Evolutionary conservation across 352 stramenopile genomes (phyloP).

Genomic region (Peronospora belbahrii): DNA sequence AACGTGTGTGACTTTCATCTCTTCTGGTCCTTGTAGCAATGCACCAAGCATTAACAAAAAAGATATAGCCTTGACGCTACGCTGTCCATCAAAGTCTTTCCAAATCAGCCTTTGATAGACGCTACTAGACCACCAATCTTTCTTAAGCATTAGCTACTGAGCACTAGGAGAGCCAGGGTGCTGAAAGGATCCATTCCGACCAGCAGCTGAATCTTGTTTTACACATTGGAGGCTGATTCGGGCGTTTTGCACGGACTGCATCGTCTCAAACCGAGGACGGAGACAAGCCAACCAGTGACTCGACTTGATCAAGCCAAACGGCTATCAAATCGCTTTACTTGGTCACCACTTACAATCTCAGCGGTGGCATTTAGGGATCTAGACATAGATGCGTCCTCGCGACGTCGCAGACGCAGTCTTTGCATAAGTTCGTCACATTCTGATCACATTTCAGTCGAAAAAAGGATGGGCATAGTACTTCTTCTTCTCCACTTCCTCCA

Average conservation of each 20-base stretch:
- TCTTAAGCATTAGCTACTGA: too few species aligned
- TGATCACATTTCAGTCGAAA: constrained; percentile 9
- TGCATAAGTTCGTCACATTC: constrained; percentile 9
- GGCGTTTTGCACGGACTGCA: not conserved
- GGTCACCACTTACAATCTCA: constrained; percentile 1
- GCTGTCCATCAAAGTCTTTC: too few species aligned
- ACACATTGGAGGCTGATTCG: not conserved
- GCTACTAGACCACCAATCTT: too few species aligned
- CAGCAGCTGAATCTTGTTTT: constrained; percentile 12
- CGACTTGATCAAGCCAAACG: not conserved
- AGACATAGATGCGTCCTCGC: constrained; percentile 14
- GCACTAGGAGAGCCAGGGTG: constrained; percentile 11
- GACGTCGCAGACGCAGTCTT: constrained; percentile 20
- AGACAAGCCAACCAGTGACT: constrained; percentile 1
- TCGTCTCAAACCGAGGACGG: constrained; percentile 5
- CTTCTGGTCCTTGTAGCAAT: too few species aligned
- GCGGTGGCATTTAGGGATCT: constrained; percentile 16
- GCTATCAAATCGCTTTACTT: constrained; percentile 1
- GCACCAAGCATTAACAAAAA: too few species aligned
- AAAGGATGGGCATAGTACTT: too few species aligned
- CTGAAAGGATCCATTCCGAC: constrained; percentile 9
- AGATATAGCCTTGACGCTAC: too few species aligned
- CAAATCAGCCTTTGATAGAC: too few species aligned
- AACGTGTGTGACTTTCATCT: too few species aligned
- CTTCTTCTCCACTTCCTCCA: too few species aligned